Base-by-base conservation (phyloP, 495 filamentous ascomycete genomes). In the Lophium mytilinum region DNA sequence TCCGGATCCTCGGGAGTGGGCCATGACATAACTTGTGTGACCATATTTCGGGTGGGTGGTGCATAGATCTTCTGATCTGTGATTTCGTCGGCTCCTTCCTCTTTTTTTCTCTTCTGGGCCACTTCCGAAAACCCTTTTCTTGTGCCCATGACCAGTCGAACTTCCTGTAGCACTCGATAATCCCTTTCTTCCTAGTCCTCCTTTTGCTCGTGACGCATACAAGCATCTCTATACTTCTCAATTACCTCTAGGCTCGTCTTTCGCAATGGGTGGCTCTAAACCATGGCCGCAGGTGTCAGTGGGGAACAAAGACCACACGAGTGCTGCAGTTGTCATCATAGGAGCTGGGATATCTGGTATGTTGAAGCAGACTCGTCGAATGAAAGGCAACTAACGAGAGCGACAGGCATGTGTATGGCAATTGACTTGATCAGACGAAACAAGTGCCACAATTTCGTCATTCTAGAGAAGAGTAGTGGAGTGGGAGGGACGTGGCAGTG, bases 391-490 rank as follows among this genome's bases (percentile, higher is more conserved):
- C 24, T 30, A 30, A 30, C 24, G 24, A 30, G 24, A 3, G 6
- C 24, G 24, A 30, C 24, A 68, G 65, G 70, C 19, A 73, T 80
- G 66, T 81, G 78, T 60, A 79, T 75, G 64, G 80, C 80, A 5
- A 82, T 82, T 53, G 79, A 82, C 50, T 67, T 82, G 24, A 75
- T 83, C 66, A 76, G 72, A 45, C 68, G 71, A 6, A 78, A 77
- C 51, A 71, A 76, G 36, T 78, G 74, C 37, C 75, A 70, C 34
- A 78, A 83, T 50, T 79, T 82, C 55, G 72, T 81, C 43, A 78
- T 83, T 41, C 58, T 82, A 0, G 78, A 81, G 62, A 78, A 77
- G 63, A 73, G 74, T 47, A 77, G 72, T 54, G 71, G 72, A 17
- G 66, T 81, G 15, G 80, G 79, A 6, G 80, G 80, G 10, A 82